These are phyloP conservation scores for Cyberlindnera bimundalis DNA, from an alignment of 805 yeast genomes.

Conservation along the genomic window DNA sequence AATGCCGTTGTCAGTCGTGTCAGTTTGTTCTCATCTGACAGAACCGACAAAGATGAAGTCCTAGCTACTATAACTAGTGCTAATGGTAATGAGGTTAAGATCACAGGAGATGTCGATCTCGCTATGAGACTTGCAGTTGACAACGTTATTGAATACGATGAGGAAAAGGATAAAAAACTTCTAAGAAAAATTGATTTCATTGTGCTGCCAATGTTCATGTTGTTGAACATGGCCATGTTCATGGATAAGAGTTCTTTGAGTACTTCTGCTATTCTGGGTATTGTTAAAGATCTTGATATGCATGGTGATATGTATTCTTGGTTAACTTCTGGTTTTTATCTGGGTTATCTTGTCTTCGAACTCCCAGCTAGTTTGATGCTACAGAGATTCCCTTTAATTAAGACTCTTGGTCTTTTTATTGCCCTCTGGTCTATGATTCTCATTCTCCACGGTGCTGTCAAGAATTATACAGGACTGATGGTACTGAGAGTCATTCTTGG, in stretches of 20 bases:
- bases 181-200: conserved; percentile 1
- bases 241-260: conserved; percentile 2
- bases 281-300: neutral
- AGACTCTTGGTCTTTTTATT: neutral
- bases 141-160: neutral
- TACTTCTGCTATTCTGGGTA: neutral
- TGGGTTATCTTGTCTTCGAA: conserved; percentile 1
- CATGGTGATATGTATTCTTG: conserved; percentile 2
- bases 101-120: neutral
- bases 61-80: conserved; percentile 1
- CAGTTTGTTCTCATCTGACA: neutral
- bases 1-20: neutral
- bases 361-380: conserved; percentile 3
- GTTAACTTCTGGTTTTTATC: conserved; percentile 1
- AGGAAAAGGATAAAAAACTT: neutral
- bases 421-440: neutral
- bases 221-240: neutral
- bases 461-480: neutral
- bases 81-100: neutral
- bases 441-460: neutral
- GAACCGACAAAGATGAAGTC: neutral
- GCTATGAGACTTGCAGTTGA: neutral
- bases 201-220: conserved; percentile 1
- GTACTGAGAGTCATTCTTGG: conserved; percentile 29
- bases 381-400: conserved; percentile 1